Base-by-base conservation (phyloP, 2,329 filamentous ascomycete species). In the Aureobasidium sp. region DNA sequence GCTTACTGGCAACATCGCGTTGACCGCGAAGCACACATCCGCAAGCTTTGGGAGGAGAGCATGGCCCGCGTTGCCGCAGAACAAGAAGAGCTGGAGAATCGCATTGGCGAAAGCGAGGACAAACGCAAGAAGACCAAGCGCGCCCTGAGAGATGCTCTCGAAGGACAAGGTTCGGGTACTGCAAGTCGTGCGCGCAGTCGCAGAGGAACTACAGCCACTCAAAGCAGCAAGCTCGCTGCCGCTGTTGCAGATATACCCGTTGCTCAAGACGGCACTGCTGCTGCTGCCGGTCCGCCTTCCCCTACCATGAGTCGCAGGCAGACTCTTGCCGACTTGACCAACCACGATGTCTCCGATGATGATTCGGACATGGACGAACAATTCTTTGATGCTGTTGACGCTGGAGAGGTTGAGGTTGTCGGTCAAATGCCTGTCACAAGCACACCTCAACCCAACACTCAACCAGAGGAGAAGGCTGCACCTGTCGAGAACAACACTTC, bases 41-140 rank as follows among this genome's bases (percentile, higher is more conserved):
- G 94, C 41, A 87, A 90, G 64, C 90, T 99, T 85, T 99, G 94
- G 94, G 94, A 99, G 76, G 94, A 99, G 70, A 97, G 92, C 75
- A 97, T 99, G 94, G 91, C 94, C 11, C 87, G 92, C 69, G 89
- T 99, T n/a, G 94, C 92, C 20, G 87, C 86, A 62, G 94, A 99
- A 73, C 94, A 99, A 69, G 94, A 97, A 75, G 84, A 91, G 57
- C 82, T 99, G 1, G 91, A 97, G 72, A 90, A 85, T 39, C 88
- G 87, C 63, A 89, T 97, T 64, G 91, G 90, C 48, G 90, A 96
- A 74, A 90, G 91, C 1, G 93, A 97, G 73, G 84, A 89, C 71
- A 97, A 96, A 80, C 85, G 91, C 62, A 92, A 89, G 72, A 83
- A 89, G 66, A 94, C 94, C 3, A 97, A 96, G 79, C 87, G 88